Base-by-base conservation (phyloP, 2,329 filamentous ascomycete species). In the Chalara sp. region DNA sequence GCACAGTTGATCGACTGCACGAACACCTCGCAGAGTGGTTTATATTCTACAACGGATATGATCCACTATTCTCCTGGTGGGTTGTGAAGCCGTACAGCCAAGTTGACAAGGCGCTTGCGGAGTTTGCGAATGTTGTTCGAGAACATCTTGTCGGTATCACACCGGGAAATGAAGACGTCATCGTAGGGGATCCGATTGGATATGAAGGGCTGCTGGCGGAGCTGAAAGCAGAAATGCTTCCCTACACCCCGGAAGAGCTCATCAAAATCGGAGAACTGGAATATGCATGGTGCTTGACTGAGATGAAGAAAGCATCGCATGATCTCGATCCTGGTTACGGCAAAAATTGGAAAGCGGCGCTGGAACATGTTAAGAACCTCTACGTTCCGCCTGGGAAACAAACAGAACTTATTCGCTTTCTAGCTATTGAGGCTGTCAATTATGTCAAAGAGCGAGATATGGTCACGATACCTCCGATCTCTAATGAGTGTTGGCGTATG, bases 61-160 rank as follows among this genome's bases (percentile, higher is more conserved):
- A 82, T 54, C 78, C 79, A 1, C 50, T 70, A 11, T 81, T 80
- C 49, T 72, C 76, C 41, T 82, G 76, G 75, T 83, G 79, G 79
- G 70, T 73, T 0, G 62, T 67, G 0, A 61, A 67, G 5, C 76
- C 77, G 1, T 77, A 73, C 56, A 57, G 63, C 2, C 59, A 65
- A 2, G 64, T 76, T 3, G 62, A 72, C 29, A 53, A 55, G 2
- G 63, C 66, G 1, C 59, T 79, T 4, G 56, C 64, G 7, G 58
- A 60, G 0, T 63, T 73, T 33, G 57, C 70, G 2, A 56, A 63
- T 0, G 56, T 67, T 3, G 66, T 79, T n/a, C 63, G 69, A 39
- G 63, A 64, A 32, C 62, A 67, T 1, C 62, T 80, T 1, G 72
- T 74, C 0, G 76, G 76, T 3, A 68, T 77, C 48, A 61, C 67